Base-by-base conservation (phyloP, 192 early-diverging fungal genomes). In the Backusella liffmaniae region DNA sequence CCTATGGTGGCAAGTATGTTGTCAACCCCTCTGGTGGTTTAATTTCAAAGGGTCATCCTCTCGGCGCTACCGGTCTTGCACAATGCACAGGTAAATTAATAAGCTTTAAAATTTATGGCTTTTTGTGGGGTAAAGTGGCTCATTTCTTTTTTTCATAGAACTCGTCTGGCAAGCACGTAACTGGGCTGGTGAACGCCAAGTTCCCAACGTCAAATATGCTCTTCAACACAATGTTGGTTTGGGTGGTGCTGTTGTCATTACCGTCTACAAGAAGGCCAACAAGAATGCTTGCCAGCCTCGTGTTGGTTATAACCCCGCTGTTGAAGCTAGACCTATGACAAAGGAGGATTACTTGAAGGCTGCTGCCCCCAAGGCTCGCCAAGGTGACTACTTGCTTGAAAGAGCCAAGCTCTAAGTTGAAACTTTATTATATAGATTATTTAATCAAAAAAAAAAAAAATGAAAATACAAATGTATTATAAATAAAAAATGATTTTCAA, bases 1-100 rank as follows among this genome's bases (percentile, higher is more conserved):
- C 88, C 0, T 90, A 85, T 81, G 89, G 89, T 53, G 89, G 89
- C 30, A 89, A 88, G 77, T 89, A 81, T 66, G 87, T 92, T 15
- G 84, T 93, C 76, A 93, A 93, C 83, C 90, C 92, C 34, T 89
- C 87, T 0, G 92, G 92, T 51, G 92, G 92, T 26, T 80, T 93
- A 72, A 91, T 91, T 72, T 91, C 90, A 72, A 93, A 93, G 81
- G 92, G 92, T 23, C 91, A 93, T 80, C 92, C 92, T 73, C 80
- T 93, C 13, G 91, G 92, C 26, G 92, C 92, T 37, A 93, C 92
- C 67, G 92, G 92, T 56, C 76, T 93, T 46, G 92, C 92, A n/a
- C 92, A 93, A 84, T 92, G 91, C 84, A 73, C 85, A 34, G 92
- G 80, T 81, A 66, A 76, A 32, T 32, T 32, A 32, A 70, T 35